Evolutionary conservation across 495 filamentous ascomycete genomes (phyloP).

Genomic region (Hypomontagnella submonticulosa): DNA sequence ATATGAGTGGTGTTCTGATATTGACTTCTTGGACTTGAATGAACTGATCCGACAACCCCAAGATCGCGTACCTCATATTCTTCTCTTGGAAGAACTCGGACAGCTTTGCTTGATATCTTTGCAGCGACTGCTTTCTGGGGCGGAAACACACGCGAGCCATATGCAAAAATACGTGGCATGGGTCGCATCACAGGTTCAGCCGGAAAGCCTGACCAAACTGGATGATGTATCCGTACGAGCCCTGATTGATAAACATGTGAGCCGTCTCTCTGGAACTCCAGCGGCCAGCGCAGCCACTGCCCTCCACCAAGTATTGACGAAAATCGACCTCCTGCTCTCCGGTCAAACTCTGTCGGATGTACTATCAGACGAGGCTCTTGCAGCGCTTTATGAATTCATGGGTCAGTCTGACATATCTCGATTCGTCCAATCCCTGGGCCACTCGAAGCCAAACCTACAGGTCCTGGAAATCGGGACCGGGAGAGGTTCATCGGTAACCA

Average conservation of each 20-base stretch:
- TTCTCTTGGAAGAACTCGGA: conserved; percentile 38
- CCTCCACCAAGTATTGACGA: conserved; percentile 36
- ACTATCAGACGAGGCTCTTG: conserved; percentile 43
- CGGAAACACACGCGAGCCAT: conserved; percentile 7
- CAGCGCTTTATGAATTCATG: conserved; percentile 41
- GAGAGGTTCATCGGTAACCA: conserved; percentile 43
- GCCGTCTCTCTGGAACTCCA: conserved; percentile 26
- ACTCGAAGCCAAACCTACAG: conserved; percentile 46
- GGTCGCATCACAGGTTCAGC: conserved; percentile 27
- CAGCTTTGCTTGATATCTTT: conserved; percentile 31
- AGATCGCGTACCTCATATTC: conserved; percentile 4
- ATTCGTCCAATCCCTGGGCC: conserved; percentile 34
- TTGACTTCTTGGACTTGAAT: conserved; percentile 41
- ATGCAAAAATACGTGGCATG: conserved; percentile 37
- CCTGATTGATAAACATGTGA: conserved; percentile 23
- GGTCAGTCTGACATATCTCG: conserved; percentile 29
- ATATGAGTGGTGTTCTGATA: conserved; percentile 45
- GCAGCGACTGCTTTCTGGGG: conserved; percentile 9
- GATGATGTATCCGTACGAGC: conserved; percentile 10
- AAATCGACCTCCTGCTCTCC: conserved; percentile 35
- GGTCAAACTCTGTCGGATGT: conserved; percentile 45
- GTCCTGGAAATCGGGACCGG: conserved; percentile 55
- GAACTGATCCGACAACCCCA: conserved; percentile 38
- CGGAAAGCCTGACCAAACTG: conserved; percentile 8
- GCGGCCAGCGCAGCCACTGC: conserved; percentile 23